phyloP scores from a whole-genome alignment of 768 basidiomycete species.

The Mycena capillaripes region DNA sequence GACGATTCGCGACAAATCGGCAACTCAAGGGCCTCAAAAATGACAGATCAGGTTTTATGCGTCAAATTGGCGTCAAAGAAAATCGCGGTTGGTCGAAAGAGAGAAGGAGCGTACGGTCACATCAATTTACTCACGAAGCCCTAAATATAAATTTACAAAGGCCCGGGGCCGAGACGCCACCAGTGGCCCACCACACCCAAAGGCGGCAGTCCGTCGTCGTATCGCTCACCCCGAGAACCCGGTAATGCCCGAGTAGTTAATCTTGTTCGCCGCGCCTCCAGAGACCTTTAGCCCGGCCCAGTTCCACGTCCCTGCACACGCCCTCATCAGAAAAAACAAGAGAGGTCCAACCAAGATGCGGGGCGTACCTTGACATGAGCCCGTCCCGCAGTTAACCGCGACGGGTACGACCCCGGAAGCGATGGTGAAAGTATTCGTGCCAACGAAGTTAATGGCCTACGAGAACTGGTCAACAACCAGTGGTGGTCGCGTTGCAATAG shows the following conservation, averaged over 20 bases:
- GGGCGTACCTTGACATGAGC: slow-evolving; percentile 65
- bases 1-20: too few relatives aligned
- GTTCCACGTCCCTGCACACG: slow-evolving; percentile 59
- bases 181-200: too few relatives aligned
- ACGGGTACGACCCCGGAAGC: slow-evolving; percentile 57
- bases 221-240: slow-evolving; percentile 45
- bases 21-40: too few relatives aligned
- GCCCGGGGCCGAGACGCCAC: too few relatives aligned
- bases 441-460: slow-evolving; percentile 65
- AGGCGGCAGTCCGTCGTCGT: too few relatives aligned
- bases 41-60: too few relatives aligned
- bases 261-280: slow-evolving; percentile 60
- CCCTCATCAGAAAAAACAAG: not conserved
- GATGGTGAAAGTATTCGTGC: slow-evolving; percentile 59
- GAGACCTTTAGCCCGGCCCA: slow-evolving; percentile 60
- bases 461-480: not conserved
- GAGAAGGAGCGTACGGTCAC: too few relatives aligned
- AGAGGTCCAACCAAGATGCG: not conserved
- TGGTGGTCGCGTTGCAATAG: not conserved
- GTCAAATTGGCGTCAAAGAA: too few relatives aligned
- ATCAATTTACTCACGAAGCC: too few relatives aligned
- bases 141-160: too few relatives aligned
- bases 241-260: slow-evolving; percentile 48
- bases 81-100: too few relatives aligned
- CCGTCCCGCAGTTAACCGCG: slow-evolving; percentile 69